Base-by-base conservation (phyloP, 495 filamentous ascomycete species). In the Usnea hakonensis region DNA sequence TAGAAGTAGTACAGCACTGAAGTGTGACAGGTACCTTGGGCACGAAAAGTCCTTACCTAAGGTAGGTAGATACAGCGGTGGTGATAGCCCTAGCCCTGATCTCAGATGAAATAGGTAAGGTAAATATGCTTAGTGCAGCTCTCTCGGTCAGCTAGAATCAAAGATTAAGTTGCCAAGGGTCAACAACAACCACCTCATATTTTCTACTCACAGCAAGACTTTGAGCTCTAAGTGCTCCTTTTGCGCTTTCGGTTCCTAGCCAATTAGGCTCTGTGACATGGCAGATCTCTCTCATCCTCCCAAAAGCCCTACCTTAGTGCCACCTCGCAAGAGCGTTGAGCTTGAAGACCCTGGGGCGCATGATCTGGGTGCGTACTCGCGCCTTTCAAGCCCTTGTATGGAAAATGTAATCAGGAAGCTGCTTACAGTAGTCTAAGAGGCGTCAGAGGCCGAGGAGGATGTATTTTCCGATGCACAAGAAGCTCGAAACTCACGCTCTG, bases 381-480 rank as follows among this genome's bases (percentile, higher is more conserved):
- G 16, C 13, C 16, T 52, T 32, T 35, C 36, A n/a, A 13, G 21
- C 28, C 40, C 33, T 33, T 5, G 21, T 23, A 36, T 9, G 35
- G 50, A 55, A 41, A 4, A 16, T 43, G 17, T 32, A 17, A 2
- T 28, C 5, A 5, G 0, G 28, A 17, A 38, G 48, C 33, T 33
- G 17, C 43, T 52, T 21, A 37, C 19, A 19, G 9, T 60, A 21
- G 21, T 36, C 35, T 37, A 43, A 83, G 84, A 80, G 72, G 80
- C 77, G 54, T 88, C 88, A 23, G 87, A 87, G 61, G 88, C 85
- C 50, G 90, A 81, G 60, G 83, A 95, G 33, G 91, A 96, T 56
- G 89, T 95, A 74, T 96, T 91, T 73, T 91, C 91, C 55, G 91
- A 95, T 78, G 91, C 91, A 63, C 87, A 85, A 61, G 89, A 93